Percentiles rank a stretch among this genome's conserved stretches.
These are phyloP conservation scores for Neopestalotiopsis rosae DNA, from an alignment of 2,329 filamentous ascomycete species.

Conservation along the genomic window DNA sequence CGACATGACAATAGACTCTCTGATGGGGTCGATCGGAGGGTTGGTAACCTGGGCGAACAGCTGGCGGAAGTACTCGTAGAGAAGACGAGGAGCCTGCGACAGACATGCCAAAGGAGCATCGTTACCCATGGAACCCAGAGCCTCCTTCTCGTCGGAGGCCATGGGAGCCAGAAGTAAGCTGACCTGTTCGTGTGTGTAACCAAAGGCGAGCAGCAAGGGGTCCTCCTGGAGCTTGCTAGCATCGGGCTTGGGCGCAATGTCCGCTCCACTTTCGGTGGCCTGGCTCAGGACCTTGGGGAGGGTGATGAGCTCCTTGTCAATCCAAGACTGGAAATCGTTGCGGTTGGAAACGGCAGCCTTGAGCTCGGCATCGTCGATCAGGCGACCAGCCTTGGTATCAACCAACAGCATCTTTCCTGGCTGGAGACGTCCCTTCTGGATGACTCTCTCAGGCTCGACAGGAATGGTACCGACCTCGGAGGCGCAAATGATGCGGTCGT, in stretches of 20 bases:
- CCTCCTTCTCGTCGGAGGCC: constrained; percentile 97
- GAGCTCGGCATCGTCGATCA: constrained; percentile 92
- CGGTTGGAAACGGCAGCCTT: constrained; percentile 88
- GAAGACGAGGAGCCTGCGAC: constrained; percentile 83
- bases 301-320: constrained; percentile 83
- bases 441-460: constrained; percentile 86
- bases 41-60: constrained; percentile 98
- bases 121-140: constrained; percentile 96
- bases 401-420: constrained; percentile 96
- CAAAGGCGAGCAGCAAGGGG: constrained; percentile 82
- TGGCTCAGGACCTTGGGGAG: constrained; percentile 76
- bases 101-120: constrained; percentile 92
- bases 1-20: constrained; percentile 98
- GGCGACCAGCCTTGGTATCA: constrained; percentile 85
- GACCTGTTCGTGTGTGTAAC: constrained; percentile 95
- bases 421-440: constrained; percentile 92
- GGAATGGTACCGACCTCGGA: constrained; percentile 94
- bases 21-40: constrained; percentile 94
- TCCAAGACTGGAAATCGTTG: constrained; percentile 86
- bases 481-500: constrained; percentile 95
- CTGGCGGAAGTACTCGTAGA: constrained; percentile 97
- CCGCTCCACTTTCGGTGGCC: constrained; percentile 57
- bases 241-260: constrained; percentile 72
- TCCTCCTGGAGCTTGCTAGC: constrained; percentile 80
- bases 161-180: constrained; percentile 90